These are phyloP conservation scores for Cyanodermella asteris DNA, from an alignment of 2,329 filamentous ascomycete species.

Conservation along the genomic window DNA sequence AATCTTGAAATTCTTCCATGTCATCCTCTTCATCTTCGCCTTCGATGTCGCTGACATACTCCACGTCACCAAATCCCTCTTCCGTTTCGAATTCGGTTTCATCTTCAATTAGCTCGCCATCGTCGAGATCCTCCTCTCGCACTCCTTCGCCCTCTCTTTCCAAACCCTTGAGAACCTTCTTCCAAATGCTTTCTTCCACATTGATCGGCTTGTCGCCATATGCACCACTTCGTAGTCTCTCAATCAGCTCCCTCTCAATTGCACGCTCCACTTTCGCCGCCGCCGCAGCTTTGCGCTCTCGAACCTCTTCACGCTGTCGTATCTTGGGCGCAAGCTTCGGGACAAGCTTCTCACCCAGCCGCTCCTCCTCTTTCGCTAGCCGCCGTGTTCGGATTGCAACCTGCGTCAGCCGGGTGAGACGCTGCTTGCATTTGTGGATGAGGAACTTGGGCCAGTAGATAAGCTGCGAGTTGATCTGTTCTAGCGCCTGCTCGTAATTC, in stretches of 20 bases:
- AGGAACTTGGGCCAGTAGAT: slow-evolving; percentile 92
- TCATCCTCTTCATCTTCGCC: slow-evolving; percentile 52
- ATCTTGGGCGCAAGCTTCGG: slow-evolving; percentile 85
- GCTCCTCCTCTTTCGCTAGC: slow-evolving; percentile 71
- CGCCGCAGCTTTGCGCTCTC: slow-evolving; percentile 55
- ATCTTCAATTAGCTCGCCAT: slow-evolving; percentile 62
- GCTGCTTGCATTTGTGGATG: slow-evolving; percentile 88
- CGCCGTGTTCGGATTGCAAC: slow-evolving; percentile 59
- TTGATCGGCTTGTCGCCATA: slow-evolving; percentile 92
- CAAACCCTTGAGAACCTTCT: slow-evolving; percentile 79
- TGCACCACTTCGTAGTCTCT: slow-evolving; percentile 71
- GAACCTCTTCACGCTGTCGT: slow-evolving; percentile 47
- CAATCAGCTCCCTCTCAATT: slow-evolving; percentile 86
- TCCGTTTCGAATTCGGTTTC: slow-evolving; percentile 45
- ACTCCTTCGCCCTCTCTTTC: slow-evolving; percentile 69
- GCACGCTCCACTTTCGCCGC: slow-evolving; percentile 87
- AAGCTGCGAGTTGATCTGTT: slow-evolving; percentile 65
- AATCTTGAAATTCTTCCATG: slow-evolving; percentile 85
- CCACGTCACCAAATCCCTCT: slow-evolving; percentile 54
- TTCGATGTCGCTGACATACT: slow-evolving; percentile 84
- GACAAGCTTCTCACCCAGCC: slow-evolving; percentile 71
- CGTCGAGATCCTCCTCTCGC: slow-evolving; percentile 71
- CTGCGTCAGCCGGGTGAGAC: slow-evolving; percentile 76
- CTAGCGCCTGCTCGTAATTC: slow-evolving; percentile 77
- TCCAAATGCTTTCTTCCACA: slow-evolving; percentile 88